phyloP scores from a whole-genome alignment of 2,329 filamentous ascomycete species.

The Fusarium praegraminearum region DNA sequence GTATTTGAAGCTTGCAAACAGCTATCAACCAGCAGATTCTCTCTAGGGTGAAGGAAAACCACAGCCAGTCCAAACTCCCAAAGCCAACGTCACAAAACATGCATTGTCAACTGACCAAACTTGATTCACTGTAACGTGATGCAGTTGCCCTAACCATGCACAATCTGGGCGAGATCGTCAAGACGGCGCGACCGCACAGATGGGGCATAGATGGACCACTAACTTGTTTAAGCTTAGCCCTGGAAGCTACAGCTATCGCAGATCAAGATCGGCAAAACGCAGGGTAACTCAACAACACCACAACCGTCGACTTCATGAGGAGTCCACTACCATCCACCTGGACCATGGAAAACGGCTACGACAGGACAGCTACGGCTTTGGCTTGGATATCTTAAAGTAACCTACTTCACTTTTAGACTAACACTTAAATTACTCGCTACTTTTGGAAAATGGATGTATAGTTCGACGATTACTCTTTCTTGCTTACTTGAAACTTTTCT shows the following conservation, averaged over 20 bases:
- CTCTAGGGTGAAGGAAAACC: not conserved
- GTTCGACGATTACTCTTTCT: not conserved
- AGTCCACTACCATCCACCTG: no score
- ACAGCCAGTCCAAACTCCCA: not conserved
- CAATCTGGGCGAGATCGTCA: constrained; percentile 46
- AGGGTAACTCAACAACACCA: constrained; percentile 1
- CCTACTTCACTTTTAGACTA: not conserved
- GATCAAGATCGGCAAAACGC: constrained; percentile 13
- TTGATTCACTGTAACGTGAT: constrained; percentile 33
- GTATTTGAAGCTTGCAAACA: not conserved
- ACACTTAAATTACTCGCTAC: not conserved
- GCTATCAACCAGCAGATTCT: not conserved
- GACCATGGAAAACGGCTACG: no score
- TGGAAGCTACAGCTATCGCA: not conserved
- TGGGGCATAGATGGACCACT: constrained; percentile 38
- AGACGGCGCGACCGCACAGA: constrained; percentile 42
- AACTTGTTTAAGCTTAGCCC: constrained; percentile 29
- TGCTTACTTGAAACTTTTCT: not conserved
- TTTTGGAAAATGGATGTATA: not conserved
- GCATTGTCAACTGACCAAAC: constrained; percentile 2
- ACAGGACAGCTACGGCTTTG: not conserved
- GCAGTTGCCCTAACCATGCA: constrained; percentile 43
- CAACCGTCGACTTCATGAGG: not conserved
- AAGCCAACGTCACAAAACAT: not conserved
- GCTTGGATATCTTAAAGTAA: no score